A percentile compares a stretch with the other conserved stretches of the same genome.
phyloP scores from a whole-genome alignment of 73 alveolate species.

The Paramecium sexaurelia region DNA sequence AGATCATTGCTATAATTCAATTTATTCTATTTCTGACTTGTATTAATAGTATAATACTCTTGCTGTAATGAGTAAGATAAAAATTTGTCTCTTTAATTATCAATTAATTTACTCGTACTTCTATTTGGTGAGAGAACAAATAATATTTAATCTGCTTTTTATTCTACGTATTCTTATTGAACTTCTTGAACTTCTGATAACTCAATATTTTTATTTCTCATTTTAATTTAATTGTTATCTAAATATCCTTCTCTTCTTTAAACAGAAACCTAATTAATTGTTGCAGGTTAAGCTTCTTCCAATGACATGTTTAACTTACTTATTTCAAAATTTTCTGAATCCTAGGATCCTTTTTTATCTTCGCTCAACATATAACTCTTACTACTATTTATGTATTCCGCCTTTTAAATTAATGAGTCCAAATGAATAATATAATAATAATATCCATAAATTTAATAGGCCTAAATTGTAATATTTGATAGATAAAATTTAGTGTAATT shows the following conservation, averaged over 20 bases:
- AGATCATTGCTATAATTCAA: not conserved
- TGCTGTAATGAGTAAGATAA: not conserved
- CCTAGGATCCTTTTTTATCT: not conserved
- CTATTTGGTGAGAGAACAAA: not conserved
- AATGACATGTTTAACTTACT: not conserved
- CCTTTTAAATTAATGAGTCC: not conserved
- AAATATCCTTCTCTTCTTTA: slow-evolving; percentile 29
- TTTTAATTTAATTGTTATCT: not conserved
- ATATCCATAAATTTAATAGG: not conserved
- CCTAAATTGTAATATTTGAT: not conserved
- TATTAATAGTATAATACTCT: not conserved
- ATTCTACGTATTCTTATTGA: not conserved
- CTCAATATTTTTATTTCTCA: not conserved
- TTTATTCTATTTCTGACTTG: not conserved
- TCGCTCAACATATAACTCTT: not conserved
- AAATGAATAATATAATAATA: not conserved
- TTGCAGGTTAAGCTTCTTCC: not conserved
- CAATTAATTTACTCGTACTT: not conserved
- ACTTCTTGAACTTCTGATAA: not conserved
- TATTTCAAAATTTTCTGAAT: not conserved
- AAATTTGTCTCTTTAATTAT: not conserved
- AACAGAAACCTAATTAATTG: not conserved
- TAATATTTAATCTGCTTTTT: not conserved
- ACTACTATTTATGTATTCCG: not conserved
- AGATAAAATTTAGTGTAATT: not conserved